Conservation (phyloP, 352 stramenopile genomes). For the Pythium catenulatum region DNA sequence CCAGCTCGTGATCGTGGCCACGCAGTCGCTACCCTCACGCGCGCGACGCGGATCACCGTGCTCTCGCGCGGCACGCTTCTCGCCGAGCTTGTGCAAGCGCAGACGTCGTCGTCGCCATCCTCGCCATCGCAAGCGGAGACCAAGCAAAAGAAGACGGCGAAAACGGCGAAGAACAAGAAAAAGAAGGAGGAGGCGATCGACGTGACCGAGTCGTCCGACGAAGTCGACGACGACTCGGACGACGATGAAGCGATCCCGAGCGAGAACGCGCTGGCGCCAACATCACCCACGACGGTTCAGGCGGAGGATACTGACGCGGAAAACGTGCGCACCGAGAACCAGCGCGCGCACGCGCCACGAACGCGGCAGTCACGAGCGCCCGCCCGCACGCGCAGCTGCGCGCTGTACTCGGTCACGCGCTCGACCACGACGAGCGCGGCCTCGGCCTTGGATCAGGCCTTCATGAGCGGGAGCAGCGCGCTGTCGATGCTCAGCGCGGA, state of each 20-base stretch:
- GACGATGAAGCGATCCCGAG: slow-evolving; percentile 64
- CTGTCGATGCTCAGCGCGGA: slow-evolving; percentile 86
- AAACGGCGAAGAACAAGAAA: slow-evolving; percentile 69
- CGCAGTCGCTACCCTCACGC: slow-evolving; percentile 80
- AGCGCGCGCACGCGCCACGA: slow-evolving; percentile 57
- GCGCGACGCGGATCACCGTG: slow-evolving; percentile 80
- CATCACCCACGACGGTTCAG: too few species aligned
- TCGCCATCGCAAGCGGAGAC: too few species aligned
- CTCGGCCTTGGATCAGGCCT: slow-evolving; percentile 73
- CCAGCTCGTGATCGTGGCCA: slow-evolving; percentile 93
- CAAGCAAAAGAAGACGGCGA: slow-evolving; percentile 53
- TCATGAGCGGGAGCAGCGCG: slow-evolving; percentile 63
- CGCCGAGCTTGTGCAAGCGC: slow-evolving; percentile 74
- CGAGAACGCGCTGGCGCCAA: too few species aligned
- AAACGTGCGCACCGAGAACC: slow-evolving; percentile 69
- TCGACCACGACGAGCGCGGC: slow-evolving; percentile 69
- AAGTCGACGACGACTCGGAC: slow-evolving; percentile 53
- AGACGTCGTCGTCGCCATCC: too few species aligned
- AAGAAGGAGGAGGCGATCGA: slow-evolving; percentile 28
- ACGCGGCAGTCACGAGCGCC: slow-evolving; percentile 25
- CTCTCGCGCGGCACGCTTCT: slow-evolving; percentile 66
- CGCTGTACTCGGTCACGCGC: slow-evolving; percentile 43
- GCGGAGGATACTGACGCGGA: too few species aligned
- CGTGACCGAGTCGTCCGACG: slow-evolving; percentile 2
- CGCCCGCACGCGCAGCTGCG: too few species aligned